Evolutionary conservation across 176 grass and related monocot species (phyloP).

Genomic region (Oryza meridionalis): DNA sequence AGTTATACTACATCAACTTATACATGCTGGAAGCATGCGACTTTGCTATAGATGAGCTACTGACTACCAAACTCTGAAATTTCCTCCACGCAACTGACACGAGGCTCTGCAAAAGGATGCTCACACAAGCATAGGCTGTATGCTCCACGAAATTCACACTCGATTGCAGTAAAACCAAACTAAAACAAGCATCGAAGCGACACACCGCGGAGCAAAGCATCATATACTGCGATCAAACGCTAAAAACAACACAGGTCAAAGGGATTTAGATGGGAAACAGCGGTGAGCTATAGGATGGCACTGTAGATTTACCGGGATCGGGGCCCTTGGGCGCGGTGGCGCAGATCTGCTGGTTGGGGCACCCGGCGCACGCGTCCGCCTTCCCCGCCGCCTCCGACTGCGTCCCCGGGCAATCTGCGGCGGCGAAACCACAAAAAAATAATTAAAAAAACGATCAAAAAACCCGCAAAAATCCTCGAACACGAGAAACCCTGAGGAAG

Average conservation of each 20-base stretch:
- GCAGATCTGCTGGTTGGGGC: constrained; percentile 84
- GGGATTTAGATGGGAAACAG: constrained; percentile 20
- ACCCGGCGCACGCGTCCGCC: constrained; percentile 68
- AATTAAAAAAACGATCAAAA: neutral
- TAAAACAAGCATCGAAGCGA: neutral
- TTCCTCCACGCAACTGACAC: neutral
- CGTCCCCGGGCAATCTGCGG: constrained; percentile 71
- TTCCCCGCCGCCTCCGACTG: constrained; percentile 78
- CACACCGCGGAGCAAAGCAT: constrained; percentile 15
- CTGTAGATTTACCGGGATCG: constrained; percentile 55
- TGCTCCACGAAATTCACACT: neutral
- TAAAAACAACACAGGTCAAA: neutral
- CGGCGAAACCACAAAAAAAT: constrained; percentile 7
- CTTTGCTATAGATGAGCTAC: neutral
- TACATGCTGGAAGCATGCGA: neutral
- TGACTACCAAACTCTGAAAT: neutral
- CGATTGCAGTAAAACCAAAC: constrained; percentile 7
- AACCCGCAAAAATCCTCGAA: neutral
- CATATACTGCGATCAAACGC: neutral
- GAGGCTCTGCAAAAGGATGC: neutral
- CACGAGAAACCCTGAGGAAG: neutral
- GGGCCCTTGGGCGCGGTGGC: constrained; percentile 70
- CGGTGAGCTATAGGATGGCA: neutral
- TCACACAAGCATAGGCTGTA: neutral
- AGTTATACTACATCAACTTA: neutral